Evolutionary conservation across 805 yeast genomes (phyloP).

Genomic region (Starmerella floris): DNA sequence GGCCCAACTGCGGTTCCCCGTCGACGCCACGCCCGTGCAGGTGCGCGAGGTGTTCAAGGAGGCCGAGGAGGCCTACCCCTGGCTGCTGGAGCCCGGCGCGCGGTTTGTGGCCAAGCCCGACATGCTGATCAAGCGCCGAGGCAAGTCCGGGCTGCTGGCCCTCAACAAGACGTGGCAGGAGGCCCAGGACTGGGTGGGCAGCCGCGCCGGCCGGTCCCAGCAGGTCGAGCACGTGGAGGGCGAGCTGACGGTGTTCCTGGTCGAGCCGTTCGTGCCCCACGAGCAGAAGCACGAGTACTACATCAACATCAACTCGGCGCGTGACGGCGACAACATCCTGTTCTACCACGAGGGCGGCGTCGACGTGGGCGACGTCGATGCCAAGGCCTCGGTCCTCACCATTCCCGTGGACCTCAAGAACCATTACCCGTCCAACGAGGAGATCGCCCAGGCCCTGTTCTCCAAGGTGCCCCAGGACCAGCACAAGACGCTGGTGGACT

Average conservation of each 20-base stretch:
- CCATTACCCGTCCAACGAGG: constrained; percentile 32
- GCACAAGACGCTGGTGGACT: constrained; percentile 32
- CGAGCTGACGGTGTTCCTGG: constrained; percentile 31
- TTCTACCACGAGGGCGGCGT: constrained; percentile 39
- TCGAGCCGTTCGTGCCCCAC: constrained; percentile 38
- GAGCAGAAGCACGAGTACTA: constrained; percentile 35
- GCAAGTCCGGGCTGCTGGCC: constrained; percentile 34
- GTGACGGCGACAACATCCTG: constrained; percentile 37
- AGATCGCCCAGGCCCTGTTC: constrained; percentile 27
- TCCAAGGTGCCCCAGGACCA: constrained; percentile 31
- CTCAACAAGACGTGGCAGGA: constrained; percentile 35
- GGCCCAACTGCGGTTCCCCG: constrained; percentile 28
- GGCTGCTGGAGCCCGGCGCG: constrained; percentile 30
- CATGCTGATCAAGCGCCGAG: constrained; percentile 36
- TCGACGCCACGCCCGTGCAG: constrained; percentile 20
- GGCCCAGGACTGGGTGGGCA: constrained; percentile 33
- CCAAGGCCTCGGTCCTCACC: constrained; percentile 34
- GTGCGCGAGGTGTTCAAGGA: constrained; percentile 27
- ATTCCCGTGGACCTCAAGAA: constrained; percentile 33
- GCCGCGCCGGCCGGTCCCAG: constrained; percentile 32
- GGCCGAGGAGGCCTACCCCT: constrained; percentile 32
- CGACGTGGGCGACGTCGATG: constrained; percentile 37
- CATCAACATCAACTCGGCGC: constrained; percentile 36
- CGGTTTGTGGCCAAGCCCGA: constrained; percentile 37
- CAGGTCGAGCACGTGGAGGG: constrained; percentile 33